Conservation (phyloP, 2,329 filamentous ascomycete genomes). For the Fusarium papillatum region DNA sequence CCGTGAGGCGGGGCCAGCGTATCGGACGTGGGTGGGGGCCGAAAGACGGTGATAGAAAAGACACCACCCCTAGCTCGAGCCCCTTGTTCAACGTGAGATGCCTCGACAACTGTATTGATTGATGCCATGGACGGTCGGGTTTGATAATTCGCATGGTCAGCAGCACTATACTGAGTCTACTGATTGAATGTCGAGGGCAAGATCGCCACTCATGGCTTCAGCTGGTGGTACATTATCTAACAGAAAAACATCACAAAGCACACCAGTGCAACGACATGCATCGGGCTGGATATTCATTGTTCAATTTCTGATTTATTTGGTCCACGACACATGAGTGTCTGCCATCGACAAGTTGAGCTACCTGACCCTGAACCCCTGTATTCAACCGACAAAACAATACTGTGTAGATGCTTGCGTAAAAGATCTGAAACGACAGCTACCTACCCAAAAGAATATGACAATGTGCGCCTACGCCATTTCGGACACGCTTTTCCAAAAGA, state of each 20-base stretch:
- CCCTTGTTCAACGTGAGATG: neutral
- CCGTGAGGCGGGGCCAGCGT: slow-evolving; percentile 25
- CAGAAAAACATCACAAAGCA: neutral
- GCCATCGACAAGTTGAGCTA: neutral
- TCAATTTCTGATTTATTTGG: neutral
- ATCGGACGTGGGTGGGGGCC: slow-evolving; percentile 14
- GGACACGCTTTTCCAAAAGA: neutral
- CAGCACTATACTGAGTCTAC: neutral
- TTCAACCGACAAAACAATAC: neutral
- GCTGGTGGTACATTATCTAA: neutral
- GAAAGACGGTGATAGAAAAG: neutral
- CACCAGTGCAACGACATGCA: neutral
- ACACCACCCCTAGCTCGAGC: neutral
- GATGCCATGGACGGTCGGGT: neutral
- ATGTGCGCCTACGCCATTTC: neutral
- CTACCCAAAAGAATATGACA: neutral
- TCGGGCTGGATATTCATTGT: neutral
- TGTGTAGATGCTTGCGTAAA: neutral
- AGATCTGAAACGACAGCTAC: slow-evolving; percentile 8
- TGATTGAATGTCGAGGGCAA: neutral
- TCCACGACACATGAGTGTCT: neutral
- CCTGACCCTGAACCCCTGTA: slow-evolving; percentile 1
- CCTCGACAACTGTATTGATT: neutral
- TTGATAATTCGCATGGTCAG: neutral
- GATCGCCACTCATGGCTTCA: neutral